Conservation (phyloP, 148 eudicot genomes). For the Pouteria glomerata region DNA sequence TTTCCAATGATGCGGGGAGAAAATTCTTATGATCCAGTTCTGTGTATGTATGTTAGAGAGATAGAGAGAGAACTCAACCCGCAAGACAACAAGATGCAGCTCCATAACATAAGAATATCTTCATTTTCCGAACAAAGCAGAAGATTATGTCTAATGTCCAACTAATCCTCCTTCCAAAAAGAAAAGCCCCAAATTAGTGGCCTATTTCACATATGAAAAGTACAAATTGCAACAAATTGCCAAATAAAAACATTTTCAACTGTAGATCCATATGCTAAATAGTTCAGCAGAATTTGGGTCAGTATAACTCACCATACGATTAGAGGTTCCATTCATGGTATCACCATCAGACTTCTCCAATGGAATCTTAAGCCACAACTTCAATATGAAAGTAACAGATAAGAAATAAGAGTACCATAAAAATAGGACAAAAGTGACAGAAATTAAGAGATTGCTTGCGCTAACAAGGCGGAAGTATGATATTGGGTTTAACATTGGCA, state of each 20-base stretch:
- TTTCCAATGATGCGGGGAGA: neutral
- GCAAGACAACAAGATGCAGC: neutral
- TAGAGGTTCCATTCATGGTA: constrained; percentile 24
- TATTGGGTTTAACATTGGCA: constrained; percentile 18
- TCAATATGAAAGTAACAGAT: constrained; percentile 22
- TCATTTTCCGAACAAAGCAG: too few relatives aligned
- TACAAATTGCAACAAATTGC: too few relatives aligned
- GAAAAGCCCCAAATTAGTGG: too few relatives aligned
- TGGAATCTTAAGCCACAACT: constrained; percentile 99
- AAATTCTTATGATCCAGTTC: neutral
- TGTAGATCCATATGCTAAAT: neutral
- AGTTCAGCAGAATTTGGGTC: neutral
- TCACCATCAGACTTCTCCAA: constrained; percentile 68
- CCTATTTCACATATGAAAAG: too few relatives aligned
- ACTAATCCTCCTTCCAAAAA: too few relatives aligned
- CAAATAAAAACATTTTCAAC: constrained; percentile 2
- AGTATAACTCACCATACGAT: constrained; percentile 40
- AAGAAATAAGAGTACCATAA: constrained; percentile 13
- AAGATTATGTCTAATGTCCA: too few relatives aligned
- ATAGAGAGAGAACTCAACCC: neutral
- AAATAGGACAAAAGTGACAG: neutral
- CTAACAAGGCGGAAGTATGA: neutral
- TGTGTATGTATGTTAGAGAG: neutral
- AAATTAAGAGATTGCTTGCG: neutral
- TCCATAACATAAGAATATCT: neutral